These are phyloP conservation scores for Verticillium zaregamsianum DNA, from an alignment of 2,329 filamentous ascomycete genomes.

Conservation along the genomic window DNA sequence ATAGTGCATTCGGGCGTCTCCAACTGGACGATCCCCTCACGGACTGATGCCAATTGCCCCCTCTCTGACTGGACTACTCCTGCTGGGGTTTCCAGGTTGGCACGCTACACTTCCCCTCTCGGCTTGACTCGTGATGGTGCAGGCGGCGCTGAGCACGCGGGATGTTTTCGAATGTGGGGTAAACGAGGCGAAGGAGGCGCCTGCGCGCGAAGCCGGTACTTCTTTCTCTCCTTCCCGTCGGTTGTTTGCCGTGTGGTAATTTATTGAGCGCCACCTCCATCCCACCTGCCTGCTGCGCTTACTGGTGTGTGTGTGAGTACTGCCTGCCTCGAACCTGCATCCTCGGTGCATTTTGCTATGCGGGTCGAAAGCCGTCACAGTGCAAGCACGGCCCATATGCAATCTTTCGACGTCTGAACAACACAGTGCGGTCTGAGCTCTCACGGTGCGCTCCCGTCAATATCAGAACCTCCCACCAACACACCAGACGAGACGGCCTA, in stretches of 20 bases:
- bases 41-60: background rate
- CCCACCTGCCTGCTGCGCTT: background rate
- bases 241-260: background rate
- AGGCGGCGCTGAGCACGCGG: background rate
- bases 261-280: background rate
- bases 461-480: background rate
- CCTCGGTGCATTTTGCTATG: background rate
- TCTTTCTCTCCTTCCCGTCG: background rate
- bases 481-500: background rate
- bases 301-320: background rate
- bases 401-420: background rate
- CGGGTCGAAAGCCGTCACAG: background rate
- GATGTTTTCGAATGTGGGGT: background rate
- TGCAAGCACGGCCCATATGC: background rate
- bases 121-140: background rate
- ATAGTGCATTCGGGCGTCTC: background rate
- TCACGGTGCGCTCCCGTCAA: background rate
- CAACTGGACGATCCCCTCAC: background rate
- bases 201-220: background rate
- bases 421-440: background rate
- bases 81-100: too few relatives aligned
- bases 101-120: background rate
- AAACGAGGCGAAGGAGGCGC: background rate
- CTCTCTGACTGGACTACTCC: background rate
- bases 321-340: background rate